These are phyloP conservation scores for Clathrospora elynae DNA, from an alignment of 2,329 filamentous ascomycete species.

Conservation along the genomic window DNA sequence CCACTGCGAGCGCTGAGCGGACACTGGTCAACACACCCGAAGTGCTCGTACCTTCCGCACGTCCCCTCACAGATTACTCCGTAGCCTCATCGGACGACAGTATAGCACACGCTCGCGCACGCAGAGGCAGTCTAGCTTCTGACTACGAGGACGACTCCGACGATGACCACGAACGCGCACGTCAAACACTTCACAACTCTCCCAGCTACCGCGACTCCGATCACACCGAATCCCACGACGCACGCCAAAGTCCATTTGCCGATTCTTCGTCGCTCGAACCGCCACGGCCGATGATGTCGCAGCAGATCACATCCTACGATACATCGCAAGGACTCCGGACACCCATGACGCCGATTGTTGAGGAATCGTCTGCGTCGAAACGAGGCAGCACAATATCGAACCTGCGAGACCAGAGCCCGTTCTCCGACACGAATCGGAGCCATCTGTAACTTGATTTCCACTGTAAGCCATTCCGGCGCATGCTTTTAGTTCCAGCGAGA, in stretches of 20 bases:
- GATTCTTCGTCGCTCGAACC: slow-evolving; percentile 37
- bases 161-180: slow-evolving; percentile 44
- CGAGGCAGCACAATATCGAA: slow-evolving; percentile 36
- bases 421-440: slow-evolving; percentile 42
- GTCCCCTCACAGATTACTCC: slow-evolving; percentile 42
- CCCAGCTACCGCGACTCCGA: slow-evolving; percentile 35
- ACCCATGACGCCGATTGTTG: slow-evolving; percentile 53
- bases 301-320: slow-evolving; percentile 41
- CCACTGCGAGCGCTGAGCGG: slow-evolving; percentile 25
- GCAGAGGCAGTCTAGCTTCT: slow-evolving; percentile 36
- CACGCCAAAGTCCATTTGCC: slow-evolving; percentile 47
- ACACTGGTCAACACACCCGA: slow-evolving; percentile 35
- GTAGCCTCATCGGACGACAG: slow-evolving; percentile 41
- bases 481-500: background rate
- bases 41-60: slow-evolving; percentile 28
- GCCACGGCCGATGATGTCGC: slow-evolving; percentile 30
- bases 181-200: slow-evolving; percentile 37
- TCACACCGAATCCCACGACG: slow-evolving; percentile 45
- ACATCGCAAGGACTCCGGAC: slow-evolving; percentile 34
- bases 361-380: slow-evolving; percentile 51
- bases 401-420: slow-evolving; percentile 42
- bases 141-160: slow-evolving; percentile 37
- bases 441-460: slow-evolving; percentile 25
- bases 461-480: background rate
- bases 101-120: slow-evolving; percentile 41